Evolutionary conservation across 225 moss, liverwort and hornwort genomes (phyloP).

Genomic region (Pseudisothecium myosuroides): DNA sequence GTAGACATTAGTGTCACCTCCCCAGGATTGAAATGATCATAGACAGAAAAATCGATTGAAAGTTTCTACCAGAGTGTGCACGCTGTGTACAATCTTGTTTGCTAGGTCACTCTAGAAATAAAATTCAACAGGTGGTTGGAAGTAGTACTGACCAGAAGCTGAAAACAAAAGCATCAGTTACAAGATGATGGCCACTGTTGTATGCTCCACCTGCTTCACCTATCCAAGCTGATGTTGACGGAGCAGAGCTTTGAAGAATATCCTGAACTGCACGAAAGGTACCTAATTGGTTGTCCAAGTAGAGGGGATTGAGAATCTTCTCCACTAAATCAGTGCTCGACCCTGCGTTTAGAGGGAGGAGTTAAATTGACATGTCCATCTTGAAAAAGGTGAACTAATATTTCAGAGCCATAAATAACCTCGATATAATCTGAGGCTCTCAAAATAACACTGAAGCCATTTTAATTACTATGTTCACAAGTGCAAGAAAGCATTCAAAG

Average conservation of each 20-base stretch:
- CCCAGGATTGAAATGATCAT: neutral
- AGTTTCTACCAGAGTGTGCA: neutral
- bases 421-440: neutral
- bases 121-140: neutral
- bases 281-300: constrained; percentile 36
- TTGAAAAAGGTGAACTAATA: neutral
- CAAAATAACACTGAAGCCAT: neutral
- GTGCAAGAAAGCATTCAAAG: neutral
- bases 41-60: neutral
- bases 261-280: constrained; percentile 42
- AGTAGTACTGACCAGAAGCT: constrained; percentile 66
- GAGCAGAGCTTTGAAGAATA: constrained; percentile 37
- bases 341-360: constrained; percentile 28
- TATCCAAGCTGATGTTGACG: constrained; percentile 61
- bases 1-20: neutral
- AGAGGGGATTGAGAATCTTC: constrained; percentile 33
- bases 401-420: neutral
- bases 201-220: constrained; percentile 95
- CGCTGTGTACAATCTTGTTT: neutral
- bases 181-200: constrained; percentile 71
- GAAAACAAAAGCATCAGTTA: constrained; percentile 75
- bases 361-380: neutral
- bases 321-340: constrained; percentile 47
- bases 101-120: neutral
- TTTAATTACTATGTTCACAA: neutral